Base-by-base conservation (phyloP, 2,329 filamentous ascomycete genomes). In the Cytospora chrysosperma region DNA sequence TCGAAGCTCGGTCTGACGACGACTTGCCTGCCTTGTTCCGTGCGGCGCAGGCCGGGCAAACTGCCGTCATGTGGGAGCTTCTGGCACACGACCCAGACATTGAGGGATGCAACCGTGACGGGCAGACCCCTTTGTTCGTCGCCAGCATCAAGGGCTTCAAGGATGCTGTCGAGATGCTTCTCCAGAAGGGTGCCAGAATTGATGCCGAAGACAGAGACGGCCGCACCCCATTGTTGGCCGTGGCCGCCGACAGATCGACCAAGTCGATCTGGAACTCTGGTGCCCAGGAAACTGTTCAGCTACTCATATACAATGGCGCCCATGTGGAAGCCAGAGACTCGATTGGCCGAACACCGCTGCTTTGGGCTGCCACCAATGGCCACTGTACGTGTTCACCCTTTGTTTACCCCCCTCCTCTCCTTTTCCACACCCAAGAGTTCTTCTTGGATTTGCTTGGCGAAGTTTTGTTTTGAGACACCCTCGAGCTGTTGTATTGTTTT, bases 351-450 rank as follows among this genome's bases (percentile, higher is more conserved):
- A 84, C 81, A 27, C 81, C 85, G 7, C 72, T 87, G 43, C 78
- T 86, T 63, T 86, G 84, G 83, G 84, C 85, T 1, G 84, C 82
- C 34, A 83, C 81, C 28, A 84, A 83, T 49, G 82, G 83, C 21
- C 85, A 85, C 68, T 73, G 43, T 47, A 47, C 43, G 43, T n/a
- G n/a, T 47, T 8, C 19, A n/a, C n/a, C n/a, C n/a, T n/a, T n/a
- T n/a, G n/a, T n/a, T 12, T 78, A 21, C 2, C n/a, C 43, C 21
- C n/a, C 6, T 47, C 19, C 17, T 19, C 37, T 43, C 17, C n/a
- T n/a, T n/a, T n/a, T n/a, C n/a, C n/a, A n/a, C n/a, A n/a, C 7
- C 12, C 37, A 34, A 34, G 32, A 34, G 13, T 19, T n/a, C 37
- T 43, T n/a, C n/a, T n/a, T n/a, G n/a, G n/a, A n/a, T n/a, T n/a